These are phyloP conservation scores for Phytophthora sansomeana DNA, from an alignment of 352 stramenopile species.

Conservation along the genomic window DNA sequence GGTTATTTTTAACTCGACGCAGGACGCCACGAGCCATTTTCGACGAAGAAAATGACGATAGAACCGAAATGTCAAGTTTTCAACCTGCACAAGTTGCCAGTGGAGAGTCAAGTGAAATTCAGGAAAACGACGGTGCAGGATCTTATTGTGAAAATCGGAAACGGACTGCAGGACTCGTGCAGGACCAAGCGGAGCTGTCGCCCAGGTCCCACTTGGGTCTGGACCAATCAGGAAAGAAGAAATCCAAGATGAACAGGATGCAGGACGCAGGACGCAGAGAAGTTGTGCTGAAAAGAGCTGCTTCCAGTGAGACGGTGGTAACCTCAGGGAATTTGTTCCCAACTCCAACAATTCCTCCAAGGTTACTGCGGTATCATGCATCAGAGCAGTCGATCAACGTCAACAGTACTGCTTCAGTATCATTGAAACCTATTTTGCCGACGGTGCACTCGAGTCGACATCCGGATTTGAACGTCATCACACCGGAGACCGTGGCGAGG, in stretches of 20 bases:
- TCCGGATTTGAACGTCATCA: slow-evolving; percentile 71
- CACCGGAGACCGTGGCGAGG: slow-evolving; percentile 49
- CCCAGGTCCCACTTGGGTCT: slow-evolving; percentile 7
- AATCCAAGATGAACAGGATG: slow-evolving; percentile 23
- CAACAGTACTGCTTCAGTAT: slow-evolving; percentile 3
- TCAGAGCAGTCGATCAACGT: slow-evolving; percentile 24
- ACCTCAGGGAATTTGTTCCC: slow-evolving; percentile 4
- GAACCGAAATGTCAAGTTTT: background rate
- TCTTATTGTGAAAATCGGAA: slow-evolving; percentile 29
- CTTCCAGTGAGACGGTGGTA: slow-evolving; percentile 22
- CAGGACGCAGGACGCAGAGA: background rate
- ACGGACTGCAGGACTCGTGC: background rate
- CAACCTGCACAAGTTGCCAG: background rate
- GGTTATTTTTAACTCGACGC: slow-evolving; percentile 4
- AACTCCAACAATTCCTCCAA: slow-evolving; percentile 6
- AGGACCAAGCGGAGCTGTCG: slow-evolving; percentile 7
- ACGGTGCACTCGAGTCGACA: slow-evolving; percentile 60
- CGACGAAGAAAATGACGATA: slow-evolving; percentile 7
- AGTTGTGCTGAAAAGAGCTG: slow-evolving; percentile 23
- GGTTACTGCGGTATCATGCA: slow-evolving; percentile 11
- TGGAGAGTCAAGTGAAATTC: background rate
- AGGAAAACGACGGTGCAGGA: background rate
- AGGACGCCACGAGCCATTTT: slow-evolving; percentile 30
- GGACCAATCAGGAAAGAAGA: slow-evolving; percentile 34
- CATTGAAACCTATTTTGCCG: slow-evolving; percentile 43